Base-by-base conservation (phyloP, 2,329 filamentous ascomycete species). In the Neofusicoccum umdonicola region DNA sequence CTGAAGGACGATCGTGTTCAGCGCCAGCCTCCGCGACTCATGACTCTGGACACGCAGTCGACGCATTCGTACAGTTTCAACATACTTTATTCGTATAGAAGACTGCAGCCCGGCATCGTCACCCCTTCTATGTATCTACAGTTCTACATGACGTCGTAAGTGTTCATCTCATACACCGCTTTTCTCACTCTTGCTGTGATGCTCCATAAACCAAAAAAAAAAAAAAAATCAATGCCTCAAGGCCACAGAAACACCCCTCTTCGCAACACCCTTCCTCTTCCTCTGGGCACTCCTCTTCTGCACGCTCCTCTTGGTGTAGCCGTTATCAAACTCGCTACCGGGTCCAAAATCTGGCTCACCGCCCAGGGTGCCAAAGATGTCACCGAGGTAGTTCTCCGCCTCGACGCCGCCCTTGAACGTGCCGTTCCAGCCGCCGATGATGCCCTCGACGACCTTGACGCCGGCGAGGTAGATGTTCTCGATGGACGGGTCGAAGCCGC, bases 331-430 rank as follows among this genome's bases (percentile, higher is more conserved):
- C 3, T 61, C 66, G 66, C 80, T 83, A 0, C 83, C 84, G 0
- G 82, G 82, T 0, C 88, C 88, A 74, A 90, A 91, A 71, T 90
- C 86, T 0, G 88, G 88, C 45, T 76, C 73, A 1, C 88, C 88
- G 1, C 88, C 88, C 3, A 92, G 76, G 9, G 84, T 88, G 13
- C 88, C 89, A 68, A 91, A 88, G 62, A 91, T 86, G 70, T 91
- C 88, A 3, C 89, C 88, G 34, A 91, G 77, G 71, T 91, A 91
- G 70, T 91, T 90, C 2, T 73, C 77, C 0, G 88, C 75, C 65
- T 77, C 70, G 44, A 91, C 73, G 2, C 89, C 89, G 1, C 71
- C 67, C 45, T 78, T 74, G 70, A 87, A 91, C 0, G 77, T 85
- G 9, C 71, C 72, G 22, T 87, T 75, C 90, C 90, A 92, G 4